Conservation (phyloP, 805 yeast species). For the Blastobotrys peoriensis region DNA sequence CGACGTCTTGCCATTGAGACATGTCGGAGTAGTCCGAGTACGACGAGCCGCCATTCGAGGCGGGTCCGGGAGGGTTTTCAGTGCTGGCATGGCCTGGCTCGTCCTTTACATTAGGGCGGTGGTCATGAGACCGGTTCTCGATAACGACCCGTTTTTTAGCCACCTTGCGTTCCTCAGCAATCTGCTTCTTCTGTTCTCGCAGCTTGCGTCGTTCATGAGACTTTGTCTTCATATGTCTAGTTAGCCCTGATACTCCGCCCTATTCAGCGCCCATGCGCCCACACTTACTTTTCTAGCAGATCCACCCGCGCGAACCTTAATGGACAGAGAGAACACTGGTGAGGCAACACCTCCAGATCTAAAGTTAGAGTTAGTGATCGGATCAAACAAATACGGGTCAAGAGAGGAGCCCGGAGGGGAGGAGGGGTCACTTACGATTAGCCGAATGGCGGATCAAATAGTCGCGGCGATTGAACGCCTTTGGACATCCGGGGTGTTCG, state of each 20-base stretch:
- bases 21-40: background rate
- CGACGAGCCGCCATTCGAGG: background rate
- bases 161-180: background rate
- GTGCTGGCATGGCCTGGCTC: background rate
- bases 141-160: background rate
- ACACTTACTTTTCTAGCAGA: slow-evolving; percentile 25
- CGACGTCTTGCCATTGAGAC: background rate
- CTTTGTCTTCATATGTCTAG: slow-evolving; percentile 15
- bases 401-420: too few relatives aligned
- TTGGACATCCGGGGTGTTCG: slow-evolving; percentile 27
- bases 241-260: background rate
- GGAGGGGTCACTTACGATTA: slow-evolving; percentile 16
- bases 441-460: slow-evolving; percentile 27
- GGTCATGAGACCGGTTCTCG: background rate
- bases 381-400: too few relatives aligned
- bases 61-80: background rate
- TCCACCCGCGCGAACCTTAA: slow-evolving; percentile 27
- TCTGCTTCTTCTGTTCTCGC: slow-evolving; percentile 15
- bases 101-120: background rate
- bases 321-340: slow-evolving; percentile 24
- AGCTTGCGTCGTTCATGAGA: slow-evolving; percentile 22
- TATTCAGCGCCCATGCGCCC: background rate
- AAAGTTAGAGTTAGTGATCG: background rate
- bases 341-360: slow-evolving; percentile 25
- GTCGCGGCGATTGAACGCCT: slow-evolving; percentile 26